phyloP scores from a whole-genome alignment of 169 alveolate genomes.

The Plasmodium blacklocki region DNA sequence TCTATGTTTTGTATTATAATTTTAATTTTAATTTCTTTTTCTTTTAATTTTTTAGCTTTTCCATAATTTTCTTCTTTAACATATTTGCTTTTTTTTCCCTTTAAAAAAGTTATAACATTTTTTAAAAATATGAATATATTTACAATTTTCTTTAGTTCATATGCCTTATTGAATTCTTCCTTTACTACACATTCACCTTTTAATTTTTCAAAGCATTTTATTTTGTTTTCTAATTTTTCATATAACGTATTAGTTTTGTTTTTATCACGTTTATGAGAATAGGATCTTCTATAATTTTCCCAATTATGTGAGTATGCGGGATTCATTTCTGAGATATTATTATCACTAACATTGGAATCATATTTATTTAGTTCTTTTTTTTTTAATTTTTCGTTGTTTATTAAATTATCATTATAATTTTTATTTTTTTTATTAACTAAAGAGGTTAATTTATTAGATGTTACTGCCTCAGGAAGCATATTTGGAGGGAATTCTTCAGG shows the following conservation, averaged over 20 bases:
- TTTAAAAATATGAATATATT: slow-evolving; percentile 65
- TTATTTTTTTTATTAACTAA: slow-evolving; percentile 23
- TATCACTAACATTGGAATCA: slow-evolving; percentile 9
- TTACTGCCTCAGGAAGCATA: slow-evolving; percentile 20
- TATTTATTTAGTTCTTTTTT: slow-evolving; percentile 30
- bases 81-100: slow-evolving; percentile 63
- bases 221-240: slow-evolving; percentile 69
- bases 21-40: slow-evolving; percentile 67
- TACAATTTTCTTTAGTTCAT: slow-evolving; percentile 72
- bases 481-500: slow-evolving; percentile 60
- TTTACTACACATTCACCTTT: slow-evolving; percentile 76
- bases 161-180: slow-evolving; percentile 55
- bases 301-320: slow-evolving; percentile 4
- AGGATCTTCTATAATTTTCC: slow-evolving; percentile 31
- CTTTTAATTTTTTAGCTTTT: slow-evolving; percentile 73
- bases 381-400: slow-evolving; percentile 23
- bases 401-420: slow-evolving; percentile 34
- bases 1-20: slow-evolving; percentile 72
- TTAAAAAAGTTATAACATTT: slow-evolving; percentile 58
- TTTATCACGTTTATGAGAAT: slow-evolving; percentile 25
- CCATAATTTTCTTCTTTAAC: slow-evolving; percentile 74
- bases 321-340: slow-evolving; percentile 12
- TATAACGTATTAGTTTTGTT: slow-evolving; percentile 41
- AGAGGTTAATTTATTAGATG: slow-evolving; percentile 47
- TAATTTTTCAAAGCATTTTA: slow-evolving; percentile 69